Base-by-base conservation (phyloP, 1,284 basidiomycete genomes). In the Boletus albobrunnescens region DNA sequence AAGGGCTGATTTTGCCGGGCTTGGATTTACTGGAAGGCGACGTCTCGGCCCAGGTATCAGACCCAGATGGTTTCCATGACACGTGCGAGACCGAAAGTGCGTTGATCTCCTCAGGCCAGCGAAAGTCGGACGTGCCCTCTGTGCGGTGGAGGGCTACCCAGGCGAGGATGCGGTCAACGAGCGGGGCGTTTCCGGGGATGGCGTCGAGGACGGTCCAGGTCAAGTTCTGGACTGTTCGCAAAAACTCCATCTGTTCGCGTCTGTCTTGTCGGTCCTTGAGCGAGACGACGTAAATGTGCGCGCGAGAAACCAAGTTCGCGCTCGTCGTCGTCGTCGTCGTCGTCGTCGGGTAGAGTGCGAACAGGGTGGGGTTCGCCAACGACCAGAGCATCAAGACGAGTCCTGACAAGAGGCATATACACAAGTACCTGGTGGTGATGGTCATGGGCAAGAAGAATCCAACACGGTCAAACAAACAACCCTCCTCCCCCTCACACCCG, bases 121-220 rank as follows among this genome's bases (percentile, higher is more conserved):
- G 56, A 53, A 79, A 79, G n/a, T n/a, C 22, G 16, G 13, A 11
- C 1, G 23, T 20, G 23, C 32, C 45, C 28, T 55, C 38, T 39
- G 46, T 41, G 32, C 77, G 74, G 16, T 71, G 49, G 3, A 46
- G 31, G 11, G 58, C 49, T 1, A 85, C 74, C 53, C 69, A 69
- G 17, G 68, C 54, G 48, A 76, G 44, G 23, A 84, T 74, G 3
- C 50, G 56, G 13, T 54, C 26, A 17, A 82, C 67, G 6, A 72
- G 46, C 2, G 63, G 49, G 26, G 73, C 65, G 8, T 71, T 61
- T 0, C 69, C 56, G 13, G 63, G 51, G 1, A 72, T 59, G 11
- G 79, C 82, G 45, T 79, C 71, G n/a, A 76, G 49, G 55, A 81
- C 76, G 2, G 69, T 71, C 79, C 80, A 85, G 14, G 64, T 56